Evolutionary conservation across 2,329 filamentous ascomycete species (phyloP).

Genomic region (Calonectria ilicicola): DNA sequence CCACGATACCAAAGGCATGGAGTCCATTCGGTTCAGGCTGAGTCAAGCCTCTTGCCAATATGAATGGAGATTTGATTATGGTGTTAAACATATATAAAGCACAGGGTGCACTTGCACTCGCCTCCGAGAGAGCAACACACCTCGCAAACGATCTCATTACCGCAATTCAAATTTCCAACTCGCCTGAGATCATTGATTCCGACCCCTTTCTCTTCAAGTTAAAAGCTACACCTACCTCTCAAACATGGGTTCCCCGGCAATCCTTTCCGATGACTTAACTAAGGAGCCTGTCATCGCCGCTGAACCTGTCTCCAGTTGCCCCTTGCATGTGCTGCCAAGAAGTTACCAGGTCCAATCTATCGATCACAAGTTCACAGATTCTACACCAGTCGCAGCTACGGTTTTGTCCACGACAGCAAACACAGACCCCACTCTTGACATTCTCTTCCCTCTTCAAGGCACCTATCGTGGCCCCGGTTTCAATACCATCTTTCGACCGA

Average conservation of each 20-base stretch:
- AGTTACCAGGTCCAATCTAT: not conserved
- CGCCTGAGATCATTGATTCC: not conserved
- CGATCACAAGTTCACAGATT: not conserved
- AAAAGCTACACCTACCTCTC: not conserved
- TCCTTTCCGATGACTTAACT: not conserved
- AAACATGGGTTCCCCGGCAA: not conserved
- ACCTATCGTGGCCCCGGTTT: constrained; percentile 49
- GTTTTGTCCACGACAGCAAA: not conserved
- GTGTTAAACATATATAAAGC: too few relatives aligned
- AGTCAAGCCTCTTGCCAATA: not conserved
- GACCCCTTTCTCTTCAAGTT: not conserved
- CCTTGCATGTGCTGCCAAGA: not conserved
- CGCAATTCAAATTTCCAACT: not conserved
- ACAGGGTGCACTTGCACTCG: too few relatives aligned
- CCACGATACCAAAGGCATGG: not conserved
- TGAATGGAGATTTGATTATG: too few relatives aligned
- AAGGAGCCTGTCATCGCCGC: not conserved
- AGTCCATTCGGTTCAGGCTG: not conserved
- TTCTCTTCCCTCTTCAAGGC: constrained; percentile 22
- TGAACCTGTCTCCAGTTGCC: not conserved
- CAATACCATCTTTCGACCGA: constrained; percentile 54
- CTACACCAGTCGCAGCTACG: not conserved
- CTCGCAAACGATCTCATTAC: not conserved
- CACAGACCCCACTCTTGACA: not conserved
- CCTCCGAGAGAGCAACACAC: too few relatives aligned